Conservation (phyloP, 2,329 filamentous ascomycete genomes). For the Torrubiellomyces zombiae region DNA sequence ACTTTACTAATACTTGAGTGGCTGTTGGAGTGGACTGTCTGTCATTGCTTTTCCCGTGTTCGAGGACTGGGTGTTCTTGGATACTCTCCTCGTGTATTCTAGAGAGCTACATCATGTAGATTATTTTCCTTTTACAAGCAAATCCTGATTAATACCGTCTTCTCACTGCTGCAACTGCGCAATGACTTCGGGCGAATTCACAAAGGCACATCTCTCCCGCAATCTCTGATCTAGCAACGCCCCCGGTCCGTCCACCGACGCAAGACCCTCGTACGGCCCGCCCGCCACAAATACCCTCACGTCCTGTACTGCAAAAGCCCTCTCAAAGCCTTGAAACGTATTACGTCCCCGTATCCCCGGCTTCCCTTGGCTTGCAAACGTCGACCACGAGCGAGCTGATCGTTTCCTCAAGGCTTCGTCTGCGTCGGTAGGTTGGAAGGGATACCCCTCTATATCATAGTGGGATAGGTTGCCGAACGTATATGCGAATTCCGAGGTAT, state of each 20-base stretch:
- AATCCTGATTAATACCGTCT: no score
- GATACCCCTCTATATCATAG: constrained; percentile 21
- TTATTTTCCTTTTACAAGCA: no score
- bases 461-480: constrained; percentile 28
- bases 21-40: no score
- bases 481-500: constrained; percentile 37
- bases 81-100: no score
- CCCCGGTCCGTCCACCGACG: constrained; percentile 19
- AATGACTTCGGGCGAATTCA: constrained; percentile 27
- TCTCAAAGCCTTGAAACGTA: constrained; percentile 25
- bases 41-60: no score
- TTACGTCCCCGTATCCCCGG: constrained; percentile 14
- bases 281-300: constrained; percentile 25
- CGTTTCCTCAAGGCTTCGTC: constrained; percentile 23
- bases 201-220: constrained; percentile 27
- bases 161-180: constrained; percentile 21
- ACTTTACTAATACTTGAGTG: no score
- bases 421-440: constrained; percentile 17
- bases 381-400: constrained; percentile 29
- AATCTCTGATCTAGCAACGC: constrained; percentile 23
- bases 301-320: constrained; percentile 14
- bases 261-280: constrained; percentile 24
- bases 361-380: constrained; percentile 23
- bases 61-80: no score
- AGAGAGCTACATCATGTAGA: no score